A percentile compares a stretch with the other conserved stretches of the same genome.
phyloP scores from a whole-genome alignment of 768 basidiomycete genomes.

The Agrocybe praecox region DNA sequence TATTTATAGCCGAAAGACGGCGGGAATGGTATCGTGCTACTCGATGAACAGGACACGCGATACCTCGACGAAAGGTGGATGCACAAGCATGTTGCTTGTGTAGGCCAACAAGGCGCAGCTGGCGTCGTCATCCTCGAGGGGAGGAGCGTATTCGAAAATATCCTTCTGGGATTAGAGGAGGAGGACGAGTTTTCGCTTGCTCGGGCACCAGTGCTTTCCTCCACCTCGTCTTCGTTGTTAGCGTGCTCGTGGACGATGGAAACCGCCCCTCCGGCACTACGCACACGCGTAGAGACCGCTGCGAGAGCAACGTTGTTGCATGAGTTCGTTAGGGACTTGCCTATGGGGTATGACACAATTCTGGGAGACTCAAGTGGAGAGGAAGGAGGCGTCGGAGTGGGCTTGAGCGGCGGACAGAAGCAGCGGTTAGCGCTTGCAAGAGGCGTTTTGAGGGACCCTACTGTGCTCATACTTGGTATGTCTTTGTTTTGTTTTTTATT shows the following conservation, averaged over 20 bases:
- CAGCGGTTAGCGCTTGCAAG: slow-evolving; percentile 91
- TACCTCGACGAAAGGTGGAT: slow-evolving; percentile 76
- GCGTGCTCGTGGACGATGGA: slow-evolving; percentile 53
- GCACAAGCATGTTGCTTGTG: slow-evolving; percentile 69
- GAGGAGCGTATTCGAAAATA: slow-evolving; percentile 81
- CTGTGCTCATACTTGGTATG: slow-evolving; percentile 88
- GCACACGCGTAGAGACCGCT: slow-evolving; percentile 76
- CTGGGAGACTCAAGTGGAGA: slow-evolving; percentile 39
- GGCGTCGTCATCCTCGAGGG: slow-evolving; percentile 67
- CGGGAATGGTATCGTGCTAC: slow-evolving; percentile 59
- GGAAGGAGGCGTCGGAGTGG: slow-evolving; percentile 50
- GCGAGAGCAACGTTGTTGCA: slow-evolving; percentile 84
- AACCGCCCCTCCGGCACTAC: slow-evolving; percentile 59
- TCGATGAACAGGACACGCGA: slow-evolving; percentile 83
- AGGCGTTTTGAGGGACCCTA: slow-evolving; percentile 82
- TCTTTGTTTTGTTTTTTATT: slow-evolving; percentile 15
- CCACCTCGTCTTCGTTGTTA: no score
- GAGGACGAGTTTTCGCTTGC: neutral
- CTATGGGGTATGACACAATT: slow-evolving; percentile 84
- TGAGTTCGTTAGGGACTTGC: slow-evolving; percentile 84
- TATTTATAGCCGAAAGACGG: slow-evolving; percentile 19
- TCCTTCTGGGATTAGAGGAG: neutral
- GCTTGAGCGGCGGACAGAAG: slow-evolving; percentile 88
- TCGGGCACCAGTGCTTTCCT: slow-evolving; percentile 21
- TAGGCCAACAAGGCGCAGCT: slow-evolving; percentile 75